Base-by-base conservation (phyloP, 805 yeast species). In the Cyberlindnera galapagoensis region DNA sequence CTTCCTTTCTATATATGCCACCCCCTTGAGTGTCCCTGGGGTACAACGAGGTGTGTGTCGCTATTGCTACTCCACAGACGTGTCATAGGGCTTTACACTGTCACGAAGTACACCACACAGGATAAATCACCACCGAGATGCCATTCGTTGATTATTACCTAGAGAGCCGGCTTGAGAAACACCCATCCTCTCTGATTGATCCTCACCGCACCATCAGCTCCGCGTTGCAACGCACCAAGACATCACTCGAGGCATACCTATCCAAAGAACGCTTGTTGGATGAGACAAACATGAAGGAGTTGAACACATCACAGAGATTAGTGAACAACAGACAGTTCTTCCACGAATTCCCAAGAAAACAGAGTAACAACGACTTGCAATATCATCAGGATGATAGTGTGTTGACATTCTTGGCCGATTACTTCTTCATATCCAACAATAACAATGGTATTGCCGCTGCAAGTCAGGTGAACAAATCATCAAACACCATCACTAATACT, bases 351-450 rank as follows among this genome's bases (percentile, higher is more conserved):
- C 56, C 56, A 4, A 30, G 54, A 12, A 43, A 44, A 26, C 54
- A 49, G 32, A 46, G 47, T 14, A 49, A 51, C 34, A 41, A 44
- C 28, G 56, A 51, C 24, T 23, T 43, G 34, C 50, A 46, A 15
- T 51, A 51, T 25, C 56, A 51, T 31, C 43, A 38, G n/a, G 54
- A 51, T 18, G 56, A 51, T 25, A 40, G 41, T 11, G 47, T 49
- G n/a, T 30, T 49, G 36, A 43, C 41, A 15, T 51, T 51, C 32
- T 33, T 51, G 12, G 47, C 39, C 10, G 45, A 47, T 28, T 51
- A 49, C 43, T 51, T 48, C 35, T 43, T 41, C 27, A 30, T 39
- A 9, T 28, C 36, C 11, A 37, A 37, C 31, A 31, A 29, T 17
- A 30, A 26, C n/a, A n/a, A n/a, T n/a, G n/a, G n/a, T n/a, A n/a